These are phyloP conservation scores for Ziziphus jujuba DNA, from an alignment of 306 rosid species.

Conservation along the genomic window DNA sequence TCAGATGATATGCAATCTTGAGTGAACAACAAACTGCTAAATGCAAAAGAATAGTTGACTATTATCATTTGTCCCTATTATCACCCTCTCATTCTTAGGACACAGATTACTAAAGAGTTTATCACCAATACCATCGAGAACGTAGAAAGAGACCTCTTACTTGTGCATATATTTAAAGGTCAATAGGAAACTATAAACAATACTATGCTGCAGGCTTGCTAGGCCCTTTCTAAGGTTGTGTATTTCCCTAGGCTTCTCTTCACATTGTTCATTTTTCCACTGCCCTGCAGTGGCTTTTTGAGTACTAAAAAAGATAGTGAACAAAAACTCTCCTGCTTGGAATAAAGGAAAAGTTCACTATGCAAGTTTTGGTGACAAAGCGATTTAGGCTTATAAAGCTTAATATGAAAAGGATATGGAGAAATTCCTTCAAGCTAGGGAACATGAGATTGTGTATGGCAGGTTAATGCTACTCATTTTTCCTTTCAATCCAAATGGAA, in stretches of 20 bases:
- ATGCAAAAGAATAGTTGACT: too few relatives aligned
- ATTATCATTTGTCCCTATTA: too few relatives aligned
- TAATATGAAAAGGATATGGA: conserved; percentile 36
- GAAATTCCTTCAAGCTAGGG: conserved; percentile 32
- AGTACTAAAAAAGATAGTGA: conserved; percentile 19
- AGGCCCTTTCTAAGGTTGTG: conserved; percentile 31
- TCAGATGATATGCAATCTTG: too few relatives aligned
- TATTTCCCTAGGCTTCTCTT: conserved; percentile 31
- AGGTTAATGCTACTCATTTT: conserved; percentile 30
- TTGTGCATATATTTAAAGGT: too few relatives aligned
- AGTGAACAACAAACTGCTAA: too few relatives aligned
- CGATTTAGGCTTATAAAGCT: conserved; percentile 22
- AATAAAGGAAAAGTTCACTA: conserved; percentile 31
- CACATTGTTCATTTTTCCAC: conserved; percentile 32
- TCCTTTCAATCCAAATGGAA: conserved; percentile 2
- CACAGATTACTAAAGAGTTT: too few relatives aligned
- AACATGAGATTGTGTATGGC: conserved; percentile 35
- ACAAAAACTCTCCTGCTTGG: conserved; percentile 21
- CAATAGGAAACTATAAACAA: too few relatives aligned
- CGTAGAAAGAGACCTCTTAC: too few relatives aligned
- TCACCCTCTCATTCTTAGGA: too few relatives aligned
- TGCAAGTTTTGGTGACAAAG: conserved; percentile 10
- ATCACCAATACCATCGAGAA: too few relatives aligned
- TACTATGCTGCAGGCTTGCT: conserved; percentile 29
- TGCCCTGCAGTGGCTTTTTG: conserved; percentile 40